Evolutionary conservation across 495 filamentous ascomycete genomes (phyloP).

Genomic region (Aspergillus ellipticus): DNA sequence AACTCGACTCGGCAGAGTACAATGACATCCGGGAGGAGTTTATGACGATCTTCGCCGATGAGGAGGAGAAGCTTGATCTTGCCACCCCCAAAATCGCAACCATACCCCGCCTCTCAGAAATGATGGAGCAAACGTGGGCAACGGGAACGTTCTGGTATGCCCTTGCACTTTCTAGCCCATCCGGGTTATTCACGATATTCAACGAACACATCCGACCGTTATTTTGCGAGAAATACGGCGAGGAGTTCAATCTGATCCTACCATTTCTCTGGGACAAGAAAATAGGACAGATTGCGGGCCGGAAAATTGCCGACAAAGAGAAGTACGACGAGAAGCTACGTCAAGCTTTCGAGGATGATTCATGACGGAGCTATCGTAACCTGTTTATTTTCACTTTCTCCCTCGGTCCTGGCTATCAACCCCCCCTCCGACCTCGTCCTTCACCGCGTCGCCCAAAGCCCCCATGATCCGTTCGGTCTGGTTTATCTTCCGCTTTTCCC

Average conservation of each 20-base stretch:
- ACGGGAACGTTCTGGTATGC: conserved; percentile 23
- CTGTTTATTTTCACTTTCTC: too few species aligned
- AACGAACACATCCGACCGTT: conserved; percentile 14
- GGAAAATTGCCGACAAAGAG: conserved; percentile 18
- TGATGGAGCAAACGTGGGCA: conserved; percentile 18
- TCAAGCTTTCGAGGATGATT: conserved; percentile 15
- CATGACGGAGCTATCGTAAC: background rate
- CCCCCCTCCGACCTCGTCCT: too few species aligned
- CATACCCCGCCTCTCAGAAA: conserved; percentile 12
- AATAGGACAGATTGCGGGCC: conserved; percentile 10
- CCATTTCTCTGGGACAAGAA: conserved; percentile 19
- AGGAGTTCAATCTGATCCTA: conserved; percentile 22
- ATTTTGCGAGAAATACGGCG: conserved; percentile 14
- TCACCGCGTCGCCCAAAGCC: too few species aligned
- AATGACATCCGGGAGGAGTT: conserved; percentile 1
- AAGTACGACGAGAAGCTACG: conserved; percentile 17
- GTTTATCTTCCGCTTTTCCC: background rate
- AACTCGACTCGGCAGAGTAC: conserved; percentile 11
- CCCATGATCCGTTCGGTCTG: too few species aligned
- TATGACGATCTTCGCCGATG: background rate
- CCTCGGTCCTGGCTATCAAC: too few species aligned
- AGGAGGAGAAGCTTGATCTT: too few species aligned
- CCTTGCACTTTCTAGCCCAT: conserved; percentile 20
- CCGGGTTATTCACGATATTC: conserved; percentile 20
- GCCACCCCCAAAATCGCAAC: too few species aligned